A percentile compares a stretch with the other conserved stretches of the same genome.
phyloP scores from a whole-genome alignment of 2,329 filamentous ascomycete species.

The Diaporthe sp. region DNA sequence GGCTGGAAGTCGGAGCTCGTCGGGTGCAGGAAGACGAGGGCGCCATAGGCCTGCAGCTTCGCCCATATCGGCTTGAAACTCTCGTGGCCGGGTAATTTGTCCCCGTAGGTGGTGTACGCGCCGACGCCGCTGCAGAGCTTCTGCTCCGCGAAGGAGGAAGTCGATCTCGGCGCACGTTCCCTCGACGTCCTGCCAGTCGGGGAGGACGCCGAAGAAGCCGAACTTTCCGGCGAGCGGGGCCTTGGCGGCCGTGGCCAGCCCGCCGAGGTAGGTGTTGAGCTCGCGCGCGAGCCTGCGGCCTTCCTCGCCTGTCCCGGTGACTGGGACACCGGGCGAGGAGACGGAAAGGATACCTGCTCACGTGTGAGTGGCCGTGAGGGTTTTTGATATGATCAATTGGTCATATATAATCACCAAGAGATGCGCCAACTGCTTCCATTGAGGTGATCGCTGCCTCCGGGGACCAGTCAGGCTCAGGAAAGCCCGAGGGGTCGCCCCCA shows the following conservation, averaged over 20 bases:
- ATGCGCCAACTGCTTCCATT: conserved; percentile 38
- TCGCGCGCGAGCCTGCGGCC: conserved; percentile 36
- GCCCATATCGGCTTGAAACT: conserved; percentile 47
- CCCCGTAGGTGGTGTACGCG: conserved; percentile 45
- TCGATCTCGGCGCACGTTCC: conserved; percentile 46
- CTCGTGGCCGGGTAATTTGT: conserved; percentile 44
- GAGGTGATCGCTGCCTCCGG: conserved; percentile 38
- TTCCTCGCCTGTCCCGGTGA: conserved; percentile 38
- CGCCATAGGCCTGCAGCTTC: conserved; percentile 44
- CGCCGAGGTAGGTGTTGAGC: conserved; percentile 38
- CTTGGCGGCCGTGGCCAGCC: conserved; percentile 27
- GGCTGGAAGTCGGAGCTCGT: conserved; percentile 38
- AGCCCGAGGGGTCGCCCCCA: conserved; percentile 40
- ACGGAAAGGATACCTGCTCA: conserved; percentile 48
- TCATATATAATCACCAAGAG: conserved; percentile 12
- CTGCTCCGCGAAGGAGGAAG: conserved; percentile 44
- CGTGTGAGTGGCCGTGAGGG: not conserved
- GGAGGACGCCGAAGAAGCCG: conserved; percentile 47
- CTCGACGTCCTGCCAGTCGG: conserved; percentile 46
- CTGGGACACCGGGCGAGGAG: conserved; percentile 38
- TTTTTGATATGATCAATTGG: not conserved
- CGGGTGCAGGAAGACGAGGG: conserved; percentile 47
- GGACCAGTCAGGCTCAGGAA: conserved; percentile 38
- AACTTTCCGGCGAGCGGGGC: conserved; percentile 35
- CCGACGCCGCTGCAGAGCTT: conserved; percentile 45